Conservation (phyloP, 371 early-diverging fungal species). For the Mortierella sp. region DNA sequence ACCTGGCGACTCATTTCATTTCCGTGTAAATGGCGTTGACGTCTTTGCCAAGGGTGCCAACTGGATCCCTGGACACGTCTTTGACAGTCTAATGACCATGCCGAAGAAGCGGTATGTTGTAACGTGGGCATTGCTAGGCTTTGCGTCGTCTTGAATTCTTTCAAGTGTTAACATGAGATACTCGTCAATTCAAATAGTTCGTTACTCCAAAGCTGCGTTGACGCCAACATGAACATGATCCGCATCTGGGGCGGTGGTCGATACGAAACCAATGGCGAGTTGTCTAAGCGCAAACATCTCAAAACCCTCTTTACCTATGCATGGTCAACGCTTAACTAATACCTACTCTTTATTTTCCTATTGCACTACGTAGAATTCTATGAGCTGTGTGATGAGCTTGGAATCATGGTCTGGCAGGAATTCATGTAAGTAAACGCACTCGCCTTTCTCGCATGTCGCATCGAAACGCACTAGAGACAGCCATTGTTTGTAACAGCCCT, state of each 20-base stretch:
- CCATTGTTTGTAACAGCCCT: no score
- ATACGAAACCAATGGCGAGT: slow-evolving; percentile 47
- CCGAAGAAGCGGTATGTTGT: slow-evolving; percentile 31
- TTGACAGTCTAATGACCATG: slow-evolving; percentile 37
- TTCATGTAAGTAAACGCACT: slow-evolving; percentile 55
- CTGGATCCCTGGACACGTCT: slow-evolving; percentile 67
- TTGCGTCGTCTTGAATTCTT: background rate
- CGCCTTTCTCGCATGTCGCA: no score
- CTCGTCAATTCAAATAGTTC: slow-evolving; percentile 19
- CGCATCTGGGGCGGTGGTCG: slow-evolving; percentile 65
- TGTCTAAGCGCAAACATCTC: background rate
- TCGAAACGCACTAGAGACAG: no score
- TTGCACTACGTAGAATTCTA: slow-evolving; percentile 60
- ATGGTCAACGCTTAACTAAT: background rate
- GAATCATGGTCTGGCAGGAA: slow-evolving; percentile 71
- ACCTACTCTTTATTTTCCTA: background rate
- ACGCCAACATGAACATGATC: slow-evolving; percentile 65
- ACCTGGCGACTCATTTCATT: slow-evolving; percentile 62
- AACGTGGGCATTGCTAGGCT: no score
- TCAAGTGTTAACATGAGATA: background rate
- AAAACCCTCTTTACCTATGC: background rate
- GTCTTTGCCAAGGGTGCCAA: slow-evolving; percentile 64
- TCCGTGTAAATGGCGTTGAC: slow-evolving; percentile 61
- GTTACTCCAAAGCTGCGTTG: slow-evolving; percentile 45
- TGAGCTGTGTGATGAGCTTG: slow-evolving; percentile 63